Percentiles rank a stretch among this genome's conserved stretches.
These are phyloP conservation scores for Gaeumannomyces tritici DNA, from an alignment of 2,329 filamentous ascomycete genomes.

Conservation along the genomic window DNA sequence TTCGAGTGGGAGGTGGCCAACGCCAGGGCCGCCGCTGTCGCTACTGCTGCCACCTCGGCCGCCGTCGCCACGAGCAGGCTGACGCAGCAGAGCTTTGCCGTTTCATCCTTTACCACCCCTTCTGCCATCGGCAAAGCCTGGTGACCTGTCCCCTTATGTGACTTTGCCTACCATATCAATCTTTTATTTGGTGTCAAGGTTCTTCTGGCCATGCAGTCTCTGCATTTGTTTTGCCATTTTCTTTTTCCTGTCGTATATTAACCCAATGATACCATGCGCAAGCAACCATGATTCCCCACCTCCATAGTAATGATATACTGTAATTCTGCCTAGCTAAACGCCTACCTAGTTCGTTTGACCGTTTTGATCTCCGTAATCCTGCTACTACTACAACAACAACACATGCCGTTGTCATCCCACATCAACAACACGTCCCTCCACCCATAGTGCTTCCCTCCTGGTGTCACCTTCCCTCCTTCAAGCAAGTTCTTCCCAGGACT, in stretches of 20 bases:
- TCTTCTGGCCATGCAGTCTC: background rate
- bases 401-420: background rate
- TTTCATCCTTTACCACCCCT: background rate
- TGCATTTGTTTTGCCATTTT: background rate
- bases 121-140: background rate
- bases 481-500: background rate
- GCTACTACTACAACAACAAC: background rate
- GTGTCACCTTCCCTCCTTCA: background rate
- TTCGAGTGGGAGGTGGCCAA: constrained; percentile 89
- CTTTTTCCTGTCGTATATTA: background rate
- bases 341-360: background rate
- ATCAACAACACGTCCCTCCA: background rate
- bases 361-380: background rate
- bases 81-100: background rate
- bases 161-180: background rate
- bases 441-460: too few species aligned
- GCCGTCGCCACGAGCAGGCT: background rate
- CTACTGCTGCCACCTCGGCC: constrained; percentile 6
- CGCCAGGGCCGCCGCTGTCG: constrained; percentile 38
- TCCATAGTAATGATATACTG: background rate
- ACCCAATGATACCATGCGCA: background rate
- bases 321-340: background rate
- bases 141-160: background rate
- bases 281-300: background rate
- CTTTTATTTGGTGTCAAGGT: background rate